A percentile compares a stretch with the other conserved stretches of the same genome.
Conservation (phyloP, 768 basidiomycete species). For the Epithele typhae region DNA sequence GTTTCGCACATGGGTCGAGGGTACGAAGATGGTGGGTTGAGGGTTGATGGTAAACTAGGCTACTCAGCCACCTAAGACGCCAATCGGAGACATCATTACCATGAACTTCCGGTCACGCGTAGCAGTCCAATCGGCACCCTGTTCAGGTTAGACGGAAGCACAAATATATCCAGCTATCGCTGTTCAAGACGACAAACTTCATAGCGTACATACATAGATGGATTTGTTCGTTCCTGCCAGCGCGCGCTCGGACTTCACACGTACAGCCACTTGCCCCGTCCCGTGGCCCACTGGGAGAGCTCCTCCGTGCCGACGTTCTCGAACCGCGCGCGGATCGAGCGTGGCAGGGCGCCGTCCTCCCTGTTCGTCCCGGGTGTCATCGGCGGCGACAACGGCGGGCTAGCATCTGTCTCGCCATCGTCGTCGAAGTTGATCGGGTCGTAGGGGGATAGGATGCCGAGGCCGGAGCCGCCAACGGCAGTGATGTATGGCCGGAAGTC, state of each 20-base stretch:
- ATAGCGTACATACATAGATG: no score
- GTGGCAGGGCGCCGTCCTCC: slow-evolving; percentile 7
- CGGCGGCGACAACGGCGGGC: slow-evolving; percentile 20
- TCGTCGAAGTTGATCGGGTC: slow-evolving; percentile 9
- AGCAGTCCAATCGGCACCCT: no score
- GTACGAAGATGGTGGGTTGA: no score
- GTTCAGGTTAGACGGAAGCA: no score
- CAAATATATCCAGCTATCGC: no score
- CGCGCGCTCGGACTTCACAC: slow-evolving; percentile 30
- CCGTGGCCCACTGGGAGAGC: slow-evolving; percentile 49
- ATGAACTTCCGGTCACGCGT: no score
- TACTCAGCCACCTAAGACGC: no score
- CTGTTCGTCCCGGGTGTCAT: slow-evolving; percentile 23
- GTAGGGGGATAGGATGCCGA: slow-evolving; percentile 74
- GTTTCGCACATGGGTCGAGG: no score
- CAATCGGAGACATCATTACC: no score
- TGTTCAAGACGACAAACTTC: no score
- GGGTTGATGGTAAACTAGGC: no score
- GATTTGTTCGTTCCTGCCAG: no score
- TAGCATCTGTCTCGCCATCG: background rate
- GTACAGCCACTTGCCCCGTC: slow-evolving; percentile 58
- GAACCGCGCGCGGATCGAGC: slow-evolving; percentile 34
- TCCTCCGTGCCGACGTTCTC: slow-evolving; percentile 37
- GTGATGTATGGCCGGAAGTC: slow-evolving; percentile 86
- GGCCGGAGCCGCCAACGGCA: slow-evolving; percentile 88